Base-by-base conservation (phyloP, 2,329 filamentous ascomycete genomes). In the Sarocladiaceae sp. region DNA sequence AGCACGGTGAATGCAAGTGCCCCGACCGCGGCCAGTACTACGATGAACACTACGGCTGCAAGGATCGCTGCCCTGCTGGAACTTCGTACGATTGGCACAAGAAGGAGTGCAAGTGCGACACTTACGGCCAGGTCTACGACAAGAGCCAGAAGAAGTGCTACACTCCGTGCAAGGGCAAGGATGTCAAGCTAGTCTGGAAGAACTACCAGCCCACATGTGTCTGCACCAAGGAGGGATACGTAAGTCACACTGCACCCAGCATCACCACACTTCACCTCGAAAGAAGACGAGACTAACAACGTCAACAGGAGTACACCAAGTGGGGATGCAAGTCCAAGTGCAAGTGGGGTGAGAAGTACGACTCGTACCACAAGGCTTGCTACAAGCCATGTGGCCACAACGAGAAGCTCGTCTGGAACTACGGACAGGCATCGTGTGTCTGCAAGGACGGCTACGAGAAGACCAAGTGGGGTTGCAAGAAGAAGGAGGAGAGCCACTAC, bases 401-500 rank as follows among this genome's bases (percentile, higher is more conserved):
- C 40, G 23, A 46, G 23, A 18, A 28, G 40, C 11, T 46, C 12
- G 23, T 11, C 6, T 46, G 40, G 40, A 18, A 28, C 22, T 46
- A 26, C 40, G 40, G 40, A 7, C 4, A 20, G 23, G 6, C 22
- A 3, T 28, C 26, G 40, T 48, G 44, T 33, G 44, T 48, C 17
- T 48, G 44, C 44, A 48, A 48, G 44, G 28, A 48, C 11, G 44
- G 44, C 22, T 48, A 48, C 44, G 20, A 31, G 5, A 17, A 17
- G 26, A 48, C 44, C 28, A 29, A 33, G 26, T 48, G 22, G 22
- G 44, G 44, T 3, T 48, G 44, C 44, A 4, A 48, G 44, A 33
- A 48, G 44, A 22, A 48, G 7, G 22, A 22, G 7, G 12, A 33
- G 13, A 25, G 40, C 22, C 12, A 25, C 37, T 42, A 42, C 29